Evolutionary conservation across 1,284 basidiomycete genomes (phyloP).

Genomic region (Pseudozyma hubeiensis): DNA sequence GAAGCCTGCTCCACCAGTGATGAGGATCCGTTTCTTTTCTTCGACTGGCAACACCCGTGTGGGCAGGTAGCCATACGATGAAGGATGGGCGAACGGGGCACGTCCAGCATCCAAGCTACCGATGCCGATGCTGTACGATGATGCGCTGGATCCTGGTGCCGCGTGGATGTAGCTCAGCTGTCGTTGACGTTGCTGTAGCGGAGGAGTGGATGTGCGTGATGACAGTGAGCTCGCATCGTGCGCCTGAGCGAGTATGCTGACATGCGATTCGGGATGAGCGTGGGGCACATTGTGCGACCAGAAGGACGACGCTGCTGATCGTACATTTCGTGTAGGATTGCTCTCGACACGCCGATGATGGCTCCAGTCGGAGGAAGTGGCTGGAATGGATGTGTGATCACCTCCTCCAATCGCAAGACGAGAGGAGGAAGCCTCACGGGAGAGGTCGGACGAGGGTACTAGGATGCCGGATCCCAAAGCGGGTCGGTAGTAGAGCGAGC

Average conservation of each 20-base stretch:
- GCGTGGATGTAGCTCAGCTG: constrained; percentile 49
- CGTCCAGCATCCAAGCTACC: constrained; percentile 4
- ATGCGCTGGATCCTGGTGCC: constrained; percentile 21
- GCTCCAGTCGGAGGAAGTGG: constrained; percentile 4
- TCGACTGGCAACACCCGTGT: constrained; percentile 84
- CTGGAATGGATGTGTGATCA: neutral
- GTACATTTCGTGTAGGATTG: constrained; percentile 14
- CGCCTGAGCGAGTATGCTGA: constrained; percentile 40
- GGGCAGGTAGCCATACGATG: constrained; percentile 76
- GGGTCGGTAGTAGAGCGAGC: constrained; percentile 46
- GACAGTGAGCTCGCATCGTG: constrained; percentile 3
- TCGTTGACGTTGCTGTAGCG: constrained; percentile 5
- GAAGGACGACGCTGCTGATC: constrained; percentile 26
- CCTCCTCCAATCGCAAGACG: neutral
- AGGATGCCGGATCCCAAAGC: constrained; percentile 43
- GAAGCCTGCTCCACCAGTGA: constrained; percentile 94
- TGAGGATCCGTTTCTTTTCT: constrained; percentile 85
- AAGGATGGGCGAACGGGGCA: neutral
- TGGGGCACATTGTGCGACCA: constrained; percentile 38
- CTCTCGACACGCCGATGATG: constrained; percentile 26
- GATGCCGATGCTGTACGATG: constrained; percentile 17
- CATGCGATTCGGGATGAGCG: constrained; percentile 41
- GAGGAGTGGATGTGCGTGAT: constrained; percentile 1
- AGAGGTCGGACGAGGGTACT: constrained; percentile 26
- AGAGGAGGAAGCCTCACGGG: constrained; percentile 1